Evolutionary conservation across 2,329 filamentous ascomycete genomes (phyloP).

Genomic region (Colletotrichum magnum): DNA sequence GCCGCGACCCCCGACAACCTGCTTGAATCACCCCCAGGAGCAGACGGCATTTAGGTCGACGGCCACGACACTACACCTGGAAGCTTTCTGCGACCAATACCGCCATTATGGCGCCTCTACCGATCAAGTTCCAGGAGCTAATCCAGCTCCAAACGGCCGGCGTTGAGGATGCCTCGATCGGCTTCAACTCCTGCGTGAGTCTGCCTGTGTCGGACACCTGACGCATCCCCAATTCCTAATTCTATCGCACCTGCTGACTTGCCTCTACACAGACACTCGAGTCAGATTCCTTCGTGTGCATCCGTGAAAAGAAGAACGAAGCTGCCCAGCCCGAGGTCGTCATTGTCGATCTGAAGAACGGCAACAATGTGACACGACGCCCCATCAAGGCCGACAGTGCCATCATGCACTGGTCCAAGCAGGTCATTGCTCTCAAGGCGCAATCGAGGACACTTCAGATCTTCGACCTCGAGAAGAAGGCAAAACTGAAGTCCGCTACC

Average conservation of each 20-base stretch:
- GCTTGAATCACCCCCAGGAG: slow-evolving; percentile 15
- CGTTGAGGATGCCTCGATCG: slow-evolving; percentile 70
- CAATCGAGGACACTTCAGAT: slow-evolving; percentile 96
- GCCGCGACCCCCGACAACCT: slow-evolving; percentile 30
- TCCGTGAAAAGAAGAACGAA: slow-evolving; percentile 93
- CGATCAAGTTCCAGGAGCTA: slow-evolving; percentile 94
- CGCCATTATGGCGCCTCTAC: slow-evolving; percentile 75
- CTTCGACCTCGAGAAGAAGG: slow-evolving; percentile 93
- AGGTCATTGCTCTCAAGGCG: slow-evolving; percentile 97
- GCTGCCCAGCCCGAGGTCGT: slow-evolving; percentile 91
- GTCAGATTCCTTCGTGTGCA: slow-evolving; percentile 96
- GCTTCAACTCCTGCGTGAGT: slow-evolving; percentile 85
- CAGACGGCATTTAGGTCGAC: slow-evolving; percentile 27
- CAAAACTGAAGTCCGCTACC: slow-evolving; percentile 95
- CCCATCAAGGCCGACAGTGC: slow-evolving; percentile 99
- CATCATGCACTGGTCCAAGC: slow-evolving; percentile 98
- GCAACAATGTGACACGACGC: slow-evolving; percentile 93
- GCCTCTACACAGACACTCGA: slow-evolving; percentile 91
- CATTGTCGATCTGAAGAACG: slow-evolving; percentile 97
- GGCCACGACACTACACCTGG: slow-evolving; percentile 25
- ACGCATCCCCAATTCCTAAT: slow-evolving; percentile 66
- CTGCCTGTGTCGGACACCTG: slow-evolving; percentile 42
- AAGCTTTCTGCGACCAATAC: slow-evolving; percentile 35
- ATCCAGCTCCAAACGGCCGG: slow-evolving; percentile 73
- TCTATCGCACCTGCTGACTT: slow-evolving; percentile 80